Evolutionary conservation across 257 asterid genomes (phyloP).

Genomic region (Leonotis leonurus): DNA sequence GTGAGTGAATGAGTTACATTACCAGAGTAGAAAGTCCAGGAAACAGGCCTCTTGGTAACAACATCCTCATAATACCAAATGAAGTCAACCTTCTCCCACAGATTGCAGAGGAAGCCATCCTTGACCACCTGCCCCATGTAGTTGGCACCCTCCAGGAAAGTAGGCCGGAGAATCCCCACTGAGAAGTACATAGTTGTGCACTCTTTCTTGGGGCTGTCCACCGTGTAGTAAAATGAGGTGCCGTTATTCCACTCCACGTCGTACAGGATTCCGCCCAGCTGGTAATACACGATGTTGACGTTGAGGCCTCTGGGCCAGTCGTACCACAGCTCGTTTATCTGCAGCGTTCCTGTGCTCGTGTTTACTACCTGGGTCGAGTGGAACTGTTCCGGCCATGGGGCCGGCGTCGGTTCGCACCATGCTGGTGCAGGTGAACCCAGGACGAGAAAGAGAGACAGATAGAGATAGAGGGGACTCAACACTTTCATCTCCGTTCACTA

Average conservation of each 20-base stretch:
- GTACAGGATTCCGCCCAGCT: constrained; percentile 38
- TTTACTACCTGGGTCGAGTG: constrained; percentile 51
- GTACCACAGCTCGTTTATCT: constrained; percentile 49
- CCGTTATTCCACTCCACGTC: constrained; percentile 67
- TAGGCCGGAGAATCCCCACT: constrained; percentile 58
- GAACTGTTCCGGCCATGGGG: constrained; percentile 72
- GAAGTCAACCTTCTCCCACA: constrained; percentile 62
- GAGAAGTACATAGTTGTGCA: constrained; percentile 34
- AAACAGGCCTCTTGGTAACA: constrained; percentile 49
- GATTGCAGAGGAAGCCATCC: constrained; percentile 65
- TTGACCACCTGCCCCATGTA: constrained; percentile 43
- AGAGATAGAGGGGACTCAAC: neutral
- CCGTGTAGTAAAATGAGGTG: constrained; percentile 47
- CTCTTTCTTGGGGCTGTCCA: constrained; percentile 27
- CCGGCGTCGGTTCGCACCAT: constrained; percentile 38
- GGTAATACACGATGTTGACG: constrained; percentile 52
- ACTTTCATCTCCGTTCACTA: neutral
- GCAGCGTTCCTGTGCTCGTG: constrained; percentile 39
- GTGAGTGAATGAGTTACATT: too few species aligned
- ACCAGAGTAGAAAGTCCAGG: constrained; percentile 40
- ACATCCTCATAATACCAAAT: constrained; percentile 72
- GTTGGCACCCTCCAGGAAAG: constrained; percentile 48
- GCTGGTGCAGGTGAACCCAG: neutral
- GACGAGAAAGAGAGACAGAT: neutral
- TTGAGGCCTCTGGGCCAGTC: constrained; percentile 55